These are phyloP conservation scores for Kuraishia ogatae DNA, from an alignment of 805 yeast species.

Conservation along the genomic window DNA sequence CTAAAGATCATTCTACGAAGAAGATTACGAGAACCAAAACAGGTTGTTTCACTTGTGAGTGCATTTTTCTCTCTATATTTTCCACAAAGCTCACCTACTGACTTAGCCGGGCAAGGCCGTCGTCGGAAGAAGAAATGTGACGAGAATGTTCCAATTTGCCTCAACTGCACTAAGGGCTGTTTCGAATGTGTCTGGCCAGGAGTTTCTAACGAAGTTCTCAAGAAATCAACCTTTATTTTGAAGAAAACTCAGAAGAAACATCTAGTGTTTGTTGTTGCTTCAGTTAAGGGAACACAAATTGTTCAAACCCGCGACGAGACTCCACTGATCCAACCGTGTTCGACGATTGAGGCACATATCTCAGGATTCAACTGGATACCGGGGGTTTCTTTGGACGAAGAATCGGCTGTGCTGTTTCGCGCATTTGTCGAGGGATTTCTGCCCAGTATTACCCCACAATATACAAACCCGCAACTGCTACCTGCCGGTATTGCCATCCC, in stretches of 20 bases:
- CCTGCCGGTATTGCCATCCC: slow-evolving; percentile 26
- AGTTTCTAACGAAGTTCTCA: background rate
- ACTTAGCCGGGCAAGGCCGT: background rate
- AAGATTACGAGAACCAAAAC: slow-evolving; percentile 1
- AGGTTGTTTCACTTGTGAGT: slow-evolving; percentile 4
- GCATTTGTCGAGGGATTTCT: slow-evolving; percentile 25
- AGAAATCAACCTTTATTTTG: background rate
- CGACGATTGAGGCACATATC: background rate
- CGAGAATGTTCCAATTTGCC: slow-evolving; percentile 42
- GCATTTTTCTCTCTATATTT: too few species aligned
- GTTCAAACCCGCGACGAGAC: background rate
- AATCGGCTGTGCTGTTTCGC: slow-evolving; percentile 11
- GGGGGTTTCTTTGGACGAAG: slow-evolving; percentile 6
- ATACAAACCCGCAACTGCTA: slow-evolving; percentile 24
- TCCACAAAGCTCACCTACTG: background rate
- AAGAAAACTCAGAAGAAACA: background rate
- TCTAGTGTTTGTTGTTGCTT: background rate
- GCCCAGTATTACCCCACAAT: slow-evolving; percentile 23
- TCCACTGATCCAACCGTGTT: background rate
- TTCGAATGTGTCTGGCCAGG: slow-evolving; percentile 2
- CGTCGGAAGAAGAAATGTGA: slow-evolving; percentile 46
- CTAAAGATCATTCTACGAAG: background rate
- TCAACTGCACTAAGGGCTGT: slow-evolving; percentile 28
- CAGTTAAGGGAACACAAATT: background rate
- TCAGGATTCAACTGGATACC: slow-evolving; percentile 9